A percentile compares a stretch with the other conserved stretches of the same genome.
Evolutionary conservation across 306 rosid species (phyloP).

Genomic region (Cicer arietinum): DNA sequence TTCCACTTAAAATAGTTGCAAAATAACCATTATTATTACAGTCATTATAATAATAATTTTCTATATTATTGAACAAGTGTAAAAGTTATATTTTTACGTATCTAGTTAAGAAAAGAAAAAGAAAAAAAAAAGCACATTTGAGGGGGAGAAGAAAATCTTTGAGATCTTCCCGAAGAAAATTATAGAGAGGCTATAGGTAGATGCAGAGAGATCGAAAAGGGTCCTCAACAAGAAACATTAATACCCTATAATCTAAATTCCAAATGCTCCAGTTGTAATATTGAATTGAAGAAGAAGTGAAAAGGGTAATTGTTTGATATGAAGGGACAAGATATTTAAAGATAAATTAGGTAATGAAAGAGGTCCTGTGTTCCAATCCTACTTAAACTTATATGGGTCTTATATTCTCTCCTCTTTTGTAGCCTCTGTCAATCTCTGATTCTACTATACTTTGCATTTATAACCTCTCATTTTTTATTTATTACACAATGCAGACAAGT

Average conservation of each 20-base stretch:
- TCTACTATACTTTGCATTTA: constrained; percentile 50
- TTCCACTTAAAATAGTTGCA: no score
- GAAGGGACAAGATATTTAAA: constrained; percentile 43
- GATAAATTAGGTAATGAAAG: constrained; percentile 46
- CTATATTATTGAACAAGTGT: no score
- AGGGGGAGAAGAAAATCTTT: constrained; percentile 36
- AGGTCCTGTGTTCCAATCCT: constrained; percentile 32
- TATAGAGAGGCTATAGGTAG: neutral
- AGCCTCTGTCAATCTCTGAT: constrained; percentile 44
- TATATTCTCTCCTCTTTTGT: constrained; percentile 47
- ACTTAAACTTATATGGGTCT: constrained; percentile 43
- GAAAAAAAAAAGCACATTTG: constrained; percentile 2
- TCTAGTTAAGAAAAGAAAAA: neutral
- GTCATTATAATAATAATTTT: no score
- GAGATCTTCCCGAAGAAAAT: neutral
- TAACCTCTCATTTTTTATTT: constrained; percentile 42
- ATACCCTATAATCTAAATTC: constrained; percentile 13
- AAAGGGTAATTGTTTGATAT: constrained; percentile 29
- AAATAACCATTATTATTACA: no score
- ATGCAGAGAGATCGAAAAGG: neutral
- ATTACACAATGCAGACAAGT: constrained; percentile 50
- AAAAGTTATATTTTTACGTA: neutral
- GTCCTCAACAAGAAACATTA: constrained; percentile 6
- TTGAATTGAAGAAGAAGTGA: constrained; percentile 14
- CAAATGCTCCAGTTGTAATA: constrained; percentile 39